Evolutionary conservation across 352 stramenopile genomes (phyloP).

Genomic region (Saprolegnia diclina): DNA sequence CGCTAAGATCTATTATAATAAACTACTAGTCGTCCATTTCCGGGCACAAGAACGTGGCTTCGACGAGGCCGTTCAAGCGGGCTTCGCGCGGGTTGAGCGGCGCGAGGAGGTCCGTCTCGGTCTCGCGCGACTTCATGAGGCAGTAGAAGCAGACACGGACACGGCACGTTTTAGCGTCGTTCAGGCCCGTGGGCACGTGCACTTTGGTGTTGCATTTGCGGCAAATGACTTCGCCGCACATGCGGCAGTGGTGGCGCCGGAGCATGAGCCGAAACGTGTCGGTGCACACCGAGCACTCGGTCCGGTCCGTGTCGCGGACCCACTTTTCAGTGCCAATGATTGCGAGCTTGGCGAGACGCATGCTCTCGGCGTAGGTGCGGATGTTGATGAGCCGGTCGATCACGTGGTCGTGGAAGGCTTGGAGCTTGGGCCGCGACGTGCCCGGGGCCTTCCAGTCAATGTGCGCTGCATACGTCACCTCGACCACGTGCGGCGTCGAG

Average conservation of each 20-base stretch:
- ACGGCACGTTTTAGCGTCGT: slow-evolving; percentile 35
- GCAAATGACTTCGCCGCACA: slow-evolving; percentile 72
- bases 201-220: slow-evolving; percentile 68
- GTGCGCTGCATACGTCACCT: slow-evolving; percentile 77
- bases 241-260: slow-evolving; percentile 59
- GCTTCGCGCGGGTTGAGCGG: slow-evolving; percentile 43
- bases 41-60: slow-evolving; percentile 25
- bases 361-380: slow-evolving; percentile 50
- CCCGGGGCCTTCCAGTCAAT: slow-evolving; percentile 36
- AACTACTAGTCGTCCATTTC: slow-evolving; percentile 1
- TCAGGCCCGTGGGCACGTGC: slow-evolving; percentile 52
- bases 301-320: slow-evolving; percentile 34
- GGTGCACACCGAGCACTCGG: slow-evolving; percentile 52
- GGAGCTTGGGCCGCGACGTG: slow-evolving; percentile 2
- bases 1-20: slow-evolving; percentile 8
- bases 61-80: slow-evolving; percentile 33
- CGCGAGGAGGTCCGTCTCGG: slow-evolving; percentile 48
- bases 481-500: slow-evolving; percentile 55
- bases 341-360: slow-evolving; percentile 49
- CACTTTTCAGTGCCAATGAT: slow-evolving; percentile 49
- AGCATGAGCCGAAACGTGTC: slow-evolving; percentile 48
- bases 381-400: slow-evolving; percentile 55
- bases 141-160: slow-evolving; percentile 75
- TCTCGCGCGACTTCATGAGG: slow-evolving; percentile 58
- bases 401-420: slow-evolving; percentile 27